Evolutionary conservation across 345 rosid species (phyloP), one percentile per base, ranked within the genome.

Genomic region (Aethionema arabicum): DNA sequence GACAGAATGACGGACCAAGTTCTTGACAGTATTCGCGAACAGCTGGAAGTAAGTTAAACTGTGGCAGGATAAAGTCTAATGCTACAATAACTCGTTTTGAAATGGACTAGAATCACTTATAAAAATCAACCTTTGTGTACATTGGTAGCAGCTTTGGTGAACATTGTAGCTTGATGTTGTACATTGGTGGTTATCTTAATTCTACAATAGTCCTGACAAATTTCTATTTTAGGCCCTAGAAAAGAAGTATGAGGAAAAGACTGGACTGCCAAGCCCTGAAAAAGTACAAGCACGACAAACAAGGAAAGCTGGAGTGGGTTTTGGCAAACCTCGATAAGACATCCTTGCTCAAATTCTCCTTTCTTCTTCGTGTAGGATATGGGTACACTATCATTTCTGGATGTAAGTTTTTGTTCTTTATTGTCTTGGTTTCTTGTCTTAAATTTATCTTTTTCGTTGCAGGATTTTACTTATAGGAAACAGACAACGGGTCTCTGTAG

Each of bases 1-100:
- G 98, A 87, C 68, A 83, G 82, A 82, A 89, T 89, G 95, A 77
- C 86, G 10, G 90, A 80, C 35, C 85, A 83, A 54, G 93, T 92
- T 78, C 82, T 92, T 63, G 88, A 86, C 54, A 65, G 70, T 56
- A 86, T 92, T 60, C 80, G 63, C 9, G 63, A 52, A 53, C 75
- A 81, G 65, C 80, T 92, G 68, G 83, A 88, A 86, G 96, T 92
- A 65, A 76, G 82, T 72, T 36, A 30, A 57, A 50, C 44, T 51
- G 65, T 49, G 43, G n/a, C 47, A 56, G 40, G 13, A 31, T 5
- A 30, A 33, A 41, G 46, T 21, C 16, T 39, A 48, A 40, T 12
- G 32, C 59, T 49, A 63, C 32, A 15, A 48, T 69, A 48, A 39
- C 50, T 44, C 6, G 6, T 32, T 42, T 51, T 70, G 44, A 13